A percentile compares a stretch with the other conserved stretches of the same genome.
These are phyloP conservation scores for Elsinoe arachidis DNA, from an alignment of 2,329 filamentous ascomycete species.

Conservation along the genomic window DNA sequence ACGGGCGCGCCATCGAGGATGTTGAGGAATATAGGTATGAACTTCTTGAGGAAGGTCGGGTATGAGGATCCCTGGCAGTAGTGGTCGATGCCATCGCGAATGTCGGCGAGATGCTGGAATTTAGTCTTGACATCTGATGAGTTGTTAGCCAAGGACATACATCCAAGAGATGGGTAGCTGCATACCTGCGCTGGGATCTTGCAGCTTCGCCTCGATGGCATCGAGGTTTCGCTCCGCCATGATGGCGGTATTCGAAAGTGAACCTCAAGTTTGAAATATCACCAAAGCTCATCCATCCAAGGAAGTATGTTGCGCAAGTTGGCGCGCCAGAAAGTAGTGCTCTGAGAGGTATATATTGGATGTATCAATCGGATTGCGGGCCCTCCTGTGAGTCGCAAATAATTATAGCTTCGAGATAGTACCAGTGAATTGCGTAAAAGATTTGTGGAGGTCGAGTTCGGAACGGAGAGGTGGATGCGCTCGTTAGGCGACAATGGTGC, in stretches of 20 bases:
- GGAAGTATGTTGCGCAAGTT: not conserved
- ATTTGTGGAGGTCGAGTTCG: not conserved
- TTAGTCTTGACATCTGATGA: slow-evolving; percentile 67
- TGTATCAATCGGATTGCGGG: not conserved
- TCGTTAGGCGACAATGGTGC: slow-evolving; percentile 9
- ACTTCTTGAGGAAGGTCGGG: slow-evolving; percentile 68
- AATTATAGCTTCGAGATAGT: not conserved
- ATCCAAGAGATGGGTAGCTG: not conserved
- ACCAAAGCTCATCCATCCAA: not conserved
- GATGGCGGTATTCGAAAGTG: slow-evolving; percentile 13
- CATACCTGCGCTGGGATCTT: slow-evolving; percentile 29
- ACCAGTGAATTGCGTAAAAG: not conserved
- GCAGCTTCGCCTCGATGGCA: slow-evolving; percentile 39
- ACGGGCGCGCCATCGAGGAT: slow-evolving; percentile 79
- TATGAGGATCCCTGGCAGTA: slow-evolving; percentile 75
- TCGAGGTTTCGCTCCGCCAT: slow-evolving; percentile 38
- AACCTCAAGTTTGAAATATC: not conserved
- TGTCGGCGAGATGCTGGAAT: slow-evolving; percentile 69
- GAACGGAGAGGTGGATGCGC: not conserved
- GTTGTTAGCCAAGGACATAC: slow-evolving; percentile 7
- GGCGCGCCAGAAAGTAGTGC: not conserved
- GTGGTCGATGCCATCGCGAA: slow-evolving; percentile 86
- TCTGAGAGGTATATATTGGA: not conserved
- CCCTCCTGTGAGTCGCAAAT: not conserved
- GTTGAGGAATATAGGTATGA: slow-evolving; percentile 82